Conservation (phyloP, 495 filamentous ascomycete species). For the Daldinia loculata region DNA sequence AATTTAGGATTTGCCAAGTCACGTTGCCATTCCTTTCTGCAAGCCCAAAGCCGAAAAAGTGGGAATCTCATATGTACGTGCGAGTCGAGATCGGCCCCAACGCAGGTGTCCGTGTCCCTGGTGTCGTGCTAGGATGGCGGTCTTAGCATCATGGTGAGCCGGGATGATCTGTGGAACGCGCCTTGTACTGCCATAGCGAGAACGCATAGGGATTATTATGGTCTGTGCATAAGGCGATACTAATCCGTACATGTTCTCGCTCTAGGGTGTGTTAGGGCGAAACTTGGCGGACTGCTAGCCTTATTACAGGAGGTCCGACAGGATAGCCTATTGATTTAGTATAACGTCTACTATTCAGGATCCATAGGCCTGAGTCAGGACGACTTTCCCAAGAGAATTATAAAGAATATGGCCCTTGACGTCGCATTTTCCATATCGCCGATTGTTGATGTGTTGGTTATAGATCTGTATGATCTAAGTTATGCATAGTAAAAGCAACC, state of each 20-base stretch:
- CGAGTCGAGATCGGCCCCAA: constrained; percentile 3
- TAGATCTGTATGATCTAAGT: background rate
- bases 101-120: background rate
- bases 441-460: background rate
- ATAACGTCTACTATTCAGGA: background rate
- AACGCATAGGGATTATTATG: background rate
- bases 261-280: background rate
- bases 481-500: background rate
- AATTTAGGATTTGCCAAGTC: constrained; percentile 28
- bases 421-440: too few relatives aligned
- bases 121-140: background rate
- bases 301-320: background rate
- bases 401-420: background rate
- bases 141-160: background rate
- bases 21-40: constrained; percentile 11
- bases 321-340: background rate
- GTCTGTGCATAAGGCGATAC: background rate
- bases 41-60: constrained; percentile 18
- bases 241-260: background rate
- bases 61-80: constrained; percentile 10
- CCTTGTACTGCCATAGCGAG: background rate
- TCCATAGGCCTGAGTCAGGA: background rate
- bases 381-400: background rate
- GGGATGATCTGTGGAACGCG: background rate
- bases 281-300: background rate